Base-by-base conservation (phyloP, 2,329 filamentous ascomycete species). In the Fusarium pininemorale region DNA sequence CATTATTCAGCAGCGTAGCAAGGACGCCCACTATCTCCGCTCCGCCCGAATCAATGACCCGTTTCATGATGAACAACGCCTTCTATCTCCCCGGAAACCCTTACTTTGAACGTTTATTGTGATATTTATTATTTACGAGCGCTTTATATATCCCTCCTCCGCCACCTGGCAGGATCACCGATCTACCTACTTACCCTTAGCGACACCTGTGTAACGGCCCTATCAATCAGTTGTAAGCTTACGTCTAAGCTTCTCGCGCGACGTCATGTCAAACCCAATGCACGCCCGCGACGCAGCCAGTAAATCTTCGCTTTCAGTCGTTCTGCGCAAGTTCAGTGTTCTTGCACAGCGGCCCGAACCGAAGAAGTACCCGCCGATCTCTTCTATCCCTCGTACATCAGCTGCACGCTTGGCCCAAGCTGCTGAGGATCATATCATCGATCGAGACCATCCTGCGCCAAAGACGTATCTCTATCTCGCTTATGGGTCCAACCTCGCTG, bases 401-500 rank as follows among this genome's bases (percentile, higher is more conserved):
- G 11, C 58, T 18, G 65, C 74, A 42, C 78, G 82, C 4, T 72
- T 83, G 11, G 77, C 76, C 20, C 74, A 78, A 47, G 80, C 79
- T n/a, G 70, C 79, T 30, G 76, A 79, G 44, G 74, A 77, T 55
- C 55, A 74, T 48, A 20, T 76, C 70, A 26, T 78, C 39, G 63
- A 75, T 50, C 57, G 76, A 48, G 69, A 79, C 48, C 55, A 75
- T 38, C 60, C 75, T 45, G 61, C 65, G n/a, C 55, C 75, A 12
- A 75, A 76, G 20, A 93, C 92, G 3, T 87, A 95, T 32, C 88
- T 95, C 58, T 96, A 96, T 81, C 89, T 96, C 28, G 96, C 95
- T 16, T 98, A 98, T 81, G 96, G 96, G 75, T 98, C 95, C 59
- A 98, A 98, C 81, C 89, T 98, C 70, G 90, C 88, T 69, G 90